These are phyloP conservation scores for Beta lomatogona DNA, from an alignment of 179 eudicot species.

Conservation along the genomic window DNA sequence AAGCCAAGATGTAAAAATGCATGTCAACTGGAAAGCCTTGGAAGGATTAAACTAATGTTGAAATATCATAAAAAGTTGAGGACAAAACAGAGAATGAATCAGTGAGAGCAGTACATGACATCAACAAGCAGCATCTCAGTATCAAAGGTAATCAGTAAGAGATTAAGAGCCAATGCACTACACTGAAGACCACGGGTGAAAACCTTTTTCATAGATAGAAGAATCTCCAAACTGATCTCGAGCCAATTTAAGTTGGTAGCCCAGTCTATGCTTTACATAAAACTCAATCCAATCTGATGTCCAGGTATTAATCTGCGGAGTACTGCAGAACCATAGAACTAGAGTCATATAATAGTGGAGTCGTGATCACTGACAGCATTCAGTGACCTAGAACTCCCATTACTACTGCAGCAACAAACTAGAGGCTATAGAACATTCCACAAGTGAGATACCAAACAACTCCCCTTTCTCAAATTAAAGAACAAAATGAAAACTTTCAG, in stretches of 20 bases:
- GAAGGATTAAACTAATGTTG: background rate
- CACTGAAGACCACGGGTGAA: background rate
- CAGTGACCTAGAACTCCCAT: no score
- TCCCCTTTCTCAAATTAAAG: background rate
- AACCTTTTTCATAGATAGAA: constrained; percentile 86
- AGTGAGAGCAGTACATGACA: background rate
- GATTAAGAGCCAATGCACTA: background rate
- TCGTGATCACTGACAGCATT: background rate
- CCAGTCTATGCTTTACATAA: constrained; percentile 75
- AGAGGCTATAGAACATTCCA: constrained; percentile 5
- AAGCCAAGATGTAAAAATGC: background rate
- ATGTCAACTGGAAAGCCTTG: background rate
- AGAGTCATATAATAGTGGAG: constrained; percentile 3
- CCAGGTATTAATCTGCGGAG: constrained; percentile 97
- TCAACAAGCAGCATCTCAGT: background rate
- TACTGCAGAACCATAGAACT: constrained; percentile 49
- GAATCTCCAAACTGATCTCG: constrained; percentile 87
- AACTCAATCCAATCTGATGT: constrained; percentile 92
- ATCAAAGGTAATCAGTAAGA: background rate
- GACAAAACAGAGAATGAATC: background rate
- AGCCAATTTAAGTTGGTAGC: constrained; percentile 87
- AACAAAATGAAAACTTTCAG: background rate
- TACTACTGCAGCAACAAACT: background rate
- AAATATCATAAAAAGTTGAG: background rate
- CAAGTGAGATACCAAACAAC: background rate